Percentiles rank a stretch among this genome's conserved stretches.
Conservation (phyloP, 1,284 basidiomycete genomes). For the Naganishia sp. region DNA sequence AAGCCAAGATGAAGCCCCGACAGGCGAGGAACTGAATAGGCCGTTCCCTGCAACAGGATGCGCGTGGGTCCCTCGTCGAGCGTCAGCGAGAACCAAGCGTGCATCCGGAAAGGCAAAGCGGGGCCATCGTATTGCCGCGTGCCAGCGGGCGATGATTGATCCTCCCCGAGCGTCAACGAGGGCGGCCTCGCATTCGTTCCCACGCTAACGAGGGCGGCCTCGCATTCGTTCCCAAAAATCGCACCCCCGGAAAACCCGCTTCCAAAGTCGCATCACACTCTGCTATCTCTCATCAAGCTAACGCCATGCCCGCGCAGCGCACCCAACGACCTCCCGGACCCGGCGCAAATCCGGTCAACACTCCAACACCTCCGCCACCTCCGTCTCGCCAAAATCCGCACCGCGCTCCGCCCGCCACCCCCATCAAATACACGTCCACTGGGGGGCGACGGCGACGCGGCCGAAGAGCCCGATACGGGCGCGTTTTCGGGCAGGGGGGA, state of each 20-base stretch:
- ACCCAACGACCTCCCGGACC: conserved; percentile 79
- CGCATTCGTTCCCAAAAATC: no score
- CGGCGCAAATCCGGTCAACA: conserved; percentile 76
- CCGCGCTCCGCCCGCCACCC: conserved; percentile 66
- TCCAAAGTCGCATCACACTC: background rate
- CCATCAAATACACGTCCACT: background rate
- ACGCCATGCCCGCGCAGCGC: conserved; percentile 62
- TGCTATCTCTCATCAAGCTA: background rate
- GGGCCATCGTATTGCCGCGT: no score
- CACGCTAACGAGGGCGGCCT: no score
- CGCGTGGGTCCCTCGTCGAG: no score
- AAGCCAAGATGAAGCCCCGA: no score
- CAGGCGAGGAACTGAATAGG: no score
- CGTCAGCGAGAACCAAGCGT: no score
- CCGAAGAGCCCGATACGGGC: conserved; percentile 27
- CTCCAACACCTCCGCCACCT: conserved; percentile 93
- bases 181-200: no score
- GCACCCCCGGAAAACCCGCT: background rate
- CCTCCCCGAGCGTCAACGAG: no score
- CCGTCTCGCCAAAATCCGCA: conserved; percentile 86
- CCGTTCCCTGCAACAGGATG: no score
- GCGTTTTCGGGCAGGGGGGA: conserved; percentile 33
- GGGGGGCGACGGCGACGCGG: background rate
- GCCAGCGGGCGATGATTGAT: no score
- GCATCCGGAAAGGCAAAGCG: no score